A percentile compares a stretch with the other conserved stretches of the same genome.
Conservation (phyloP, 176 grass and related monocot genomes). For the Phoenix roebelenii region DNA sequence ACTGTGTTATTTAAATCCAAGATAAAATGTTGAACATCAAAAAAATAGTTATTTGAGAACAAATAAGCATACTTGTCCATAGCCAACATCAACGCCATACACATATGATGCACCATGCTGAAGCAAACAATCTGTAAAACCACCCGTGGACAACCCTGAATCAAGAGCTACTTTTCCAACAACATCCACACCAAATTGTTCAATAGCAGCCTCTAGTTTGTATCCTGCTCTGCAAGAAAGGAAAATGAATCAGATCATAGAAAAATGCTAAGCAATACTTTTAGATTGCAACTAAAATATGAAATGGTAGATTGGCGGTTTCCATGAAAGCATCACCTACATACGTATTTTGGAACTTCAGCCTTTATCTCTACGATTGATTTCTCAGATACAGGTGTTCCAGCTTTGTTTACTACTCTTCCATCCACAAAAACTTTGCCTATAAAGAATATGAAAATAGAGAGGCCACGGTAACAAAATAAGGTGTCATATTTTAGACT, state of each 20-base stretch:
- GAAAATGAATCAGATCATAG: conserved; percentile 1
- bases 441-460: conserved; percentile 22
- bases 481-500: not conserved
- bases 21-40: too few species aligned
- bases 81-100: conserved; percentile 96
- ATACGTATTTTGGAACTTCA: conserved; percentile 97
- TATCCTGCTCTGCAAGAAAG: conserved; percentile 69
- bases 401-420: conserved; percentile 79
- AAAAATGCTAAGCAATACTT: not conserved
- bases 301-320: not conserved
- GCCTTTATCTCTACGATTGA: conserved; percentile 89
- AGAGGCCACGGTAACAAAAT: not conserved
- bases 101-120: conserved; percentile 76
- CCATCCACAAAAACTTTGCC: conserved; percentile 95
- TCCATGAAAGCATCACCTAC: conserved; percentile 82
- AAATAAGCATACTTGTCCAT: conserved; percentile 66
- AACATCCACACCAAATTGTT: conserved; percentile 67
- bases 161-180: conserved; percentile 85
- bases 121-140: conserved; percentile 93
- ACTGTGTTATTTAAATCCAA: too few species aligned
- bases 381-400: conserved; percentile 85
- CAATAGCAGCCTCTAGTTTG: conserved; percentile 95
- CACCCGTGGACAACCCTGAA: conserved; percentile 94
- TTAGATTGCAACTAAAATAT: too few species aligned
- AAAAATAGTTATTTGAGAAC: not conserved